Percentiles rank a stretch among this genome's conserved stretches.
These are phyloP conservation scores for Vitis hybrid DNA, from an alignment of 177 flowering plant species.

Conservation along the genomic window DNA sequence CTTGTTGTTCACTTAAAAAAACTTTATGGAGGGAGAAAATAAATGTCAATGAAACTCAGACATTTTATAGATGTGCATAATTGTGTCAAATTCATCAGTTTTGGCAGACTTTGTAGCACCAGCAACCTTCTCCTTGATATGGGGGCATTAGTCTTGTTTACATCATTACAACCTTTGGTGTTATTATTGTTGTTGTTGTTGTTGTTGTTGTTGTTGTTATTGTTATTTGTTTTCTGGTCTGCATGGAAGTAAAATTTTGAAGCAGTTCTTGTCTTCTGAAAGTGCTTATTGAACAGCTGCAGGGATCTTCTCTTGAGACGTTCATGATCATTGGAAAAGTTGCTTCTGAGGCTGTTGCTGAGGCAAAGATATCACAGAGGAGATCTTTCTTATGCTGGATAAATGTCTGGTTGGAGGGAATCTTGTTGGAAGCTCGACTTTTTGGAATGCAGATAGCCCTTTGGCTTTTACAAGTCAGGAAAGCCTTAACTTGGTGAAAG, in stretches of 20 bases:
- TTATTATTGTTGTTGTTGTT: too few species aligned
- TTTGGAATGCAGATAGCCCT: constrained; percentile 64
- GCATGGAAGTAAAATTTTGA: background rate
- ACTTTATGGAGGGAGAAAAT: too few species aligned
- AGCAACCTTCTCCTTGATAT: too few species aligned
- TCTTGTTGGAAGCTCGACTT: constrained; percentile 64
- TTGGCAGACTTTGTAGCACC: too few species aligned
- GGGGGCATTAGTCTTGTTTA: too few species aligned
- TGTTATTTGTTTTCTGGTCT: too few species aligned
- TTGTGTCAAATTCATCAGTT: too few species aligned
- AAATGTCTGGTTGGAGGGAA: constrained; percentile 54
- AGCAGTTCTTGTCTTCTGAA: background rate
- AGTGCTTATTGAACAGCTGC: constrained; percentile 44
- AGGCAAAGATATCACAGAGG: constrained; percentile 52
- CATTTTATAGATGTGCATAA: too few species aligned
- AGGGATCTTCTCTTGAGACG: constrained; percentile 73
- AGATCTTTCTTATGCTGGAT: constrained; percentile 51
- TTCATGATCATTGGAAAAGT: constrained; percentile 83
- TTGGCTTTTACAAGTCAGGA: constrained; percentile 69
- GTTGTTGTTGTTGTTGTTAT: too few species aligned
- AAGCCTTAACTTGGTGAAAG: constrained; percentile 41
- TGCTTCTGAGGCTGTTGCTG: constrained; percentile 75
- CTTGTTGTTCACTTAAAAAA: too few species aligned
- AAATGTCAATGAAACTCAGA: too few species aligned
- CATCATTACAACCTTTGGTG: too few species aligned